Base-by-base conservation (phyloP, 495 filamentous ascomycete species). In the Echria macrotheca region DNA sequence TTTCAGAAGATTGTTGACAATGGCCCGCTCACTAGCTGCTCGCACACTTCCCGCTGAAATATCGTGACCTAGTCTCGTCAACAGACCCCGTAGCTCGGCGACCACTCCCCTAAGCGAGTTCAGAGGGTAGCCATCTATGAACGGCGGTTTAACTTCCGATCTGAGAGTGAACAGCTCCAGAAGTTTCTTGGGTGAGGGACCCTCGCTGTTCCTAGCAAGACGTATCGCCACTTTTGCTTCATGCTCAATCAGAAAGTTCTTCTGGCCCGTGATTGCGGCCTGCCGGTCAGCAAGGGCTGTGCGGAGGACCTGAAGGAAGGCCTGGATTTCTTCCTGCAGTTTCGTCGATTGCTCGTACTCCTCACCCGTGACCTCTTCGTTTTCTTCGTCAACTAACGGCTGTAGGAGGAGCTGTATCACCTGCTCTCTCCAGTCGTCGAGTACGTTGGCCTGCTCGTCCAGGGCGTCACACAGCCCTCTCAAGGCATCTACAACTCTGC, bases 291-390 rank as follows among this genome's bases (percentile, higher is more conserved):
- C 83, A 41, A 91, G 76, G 47, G 85, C 72, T 0, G 83, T 81
- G 44, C 87, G 73, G 24, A 96, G 69, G 12, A 80, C 84, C 50
- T 89, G 77, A 52, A 91, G 82, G 60, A 91, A 95, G 14, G 85
- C 86, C 67, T 89, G 86, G 28, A 95, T 81, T 24, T 76, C 68
- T 52, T 94, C 89, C 63, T 96, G 91, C 33, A 84, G 74, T 61
- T 86, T 87, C 0, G 86, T 91, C 2, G 91, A 93, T 12, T 84
- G 78, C 51, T 89, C 87, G 52, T 93, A 94, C 62, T 96, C 91
- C 18, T 96, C 80, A 26, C 93, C 91, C 31, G 89, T 86, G 1
- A 82, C 75, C 28, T 93, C 86, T 6, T 74, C 69, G n/a, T n/a
- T n/a, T 41, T 94, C 89, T 56, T 90, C 79, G 55, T 96, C 93